Percentiles rank a stretch among this genome's conserved stretches.
Evolutionary conservation across 345 rosid species (phyloP).

Genomic region (Pistacia vera): DNA sequence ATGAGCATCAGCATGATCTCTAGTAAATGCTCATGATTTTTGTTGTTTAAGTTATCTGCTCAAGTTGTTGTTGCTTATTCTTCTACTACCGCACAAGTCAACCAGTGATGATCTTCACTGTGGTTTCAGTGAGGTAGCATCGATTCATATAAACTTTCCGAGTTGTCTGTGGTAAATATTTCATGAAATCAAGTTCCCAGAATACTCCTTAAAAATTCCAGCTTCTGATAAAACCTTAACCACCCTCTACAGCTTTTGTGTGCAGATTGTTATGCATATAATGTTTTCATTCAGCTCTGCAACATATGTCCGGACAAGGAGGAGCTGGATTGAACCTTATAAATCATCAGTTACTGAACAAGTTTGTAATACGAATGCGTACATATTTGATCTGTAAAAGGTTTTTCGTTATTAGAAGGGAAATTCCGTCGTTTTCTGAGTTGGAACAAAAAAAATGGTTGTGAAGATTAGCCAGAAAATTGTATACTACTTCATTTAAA

Average conservation of each 20-base stretch:
- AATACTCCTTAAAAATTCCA: background rate
- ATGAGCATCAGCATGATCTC: background rate
- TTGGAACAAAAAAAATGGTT: background rate
- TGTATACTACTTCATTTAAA: too few relatives aligned
- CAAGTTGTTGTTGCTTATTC: background rate
- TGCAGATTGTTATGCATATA: background rate
- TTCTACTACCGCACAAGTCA: background rate
- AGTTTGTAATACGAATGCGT: background rate
- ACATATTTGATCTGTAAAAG: conserved; percentile 5
- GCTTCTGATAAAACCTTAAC: background rate
- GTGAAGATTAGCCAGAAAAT: background rate
- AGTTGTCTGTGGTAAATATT: background rate
- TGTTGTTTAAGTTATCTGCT: too few relatives aligned
- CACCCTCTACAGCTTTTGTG: background rate
- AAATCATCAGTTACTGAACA: background rate
- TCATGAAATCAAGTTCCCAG: background rate
- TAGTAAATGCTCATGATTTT: background rate
- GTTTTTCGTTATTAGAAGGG: background rate
- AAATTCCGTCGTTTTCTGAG: background rate
- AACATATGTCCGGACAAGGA: background rate
- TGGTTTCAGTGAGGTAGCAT: background rate
- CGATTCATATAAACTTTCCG: background rate
- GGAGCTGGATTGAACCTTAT: background rate
- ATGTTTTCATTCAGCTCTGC: background rate
- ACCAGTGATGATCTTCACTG: background rate